Conservation (phyloP, 1,284 basidiomycete species). For the Polyporus tsugae region DNA sequence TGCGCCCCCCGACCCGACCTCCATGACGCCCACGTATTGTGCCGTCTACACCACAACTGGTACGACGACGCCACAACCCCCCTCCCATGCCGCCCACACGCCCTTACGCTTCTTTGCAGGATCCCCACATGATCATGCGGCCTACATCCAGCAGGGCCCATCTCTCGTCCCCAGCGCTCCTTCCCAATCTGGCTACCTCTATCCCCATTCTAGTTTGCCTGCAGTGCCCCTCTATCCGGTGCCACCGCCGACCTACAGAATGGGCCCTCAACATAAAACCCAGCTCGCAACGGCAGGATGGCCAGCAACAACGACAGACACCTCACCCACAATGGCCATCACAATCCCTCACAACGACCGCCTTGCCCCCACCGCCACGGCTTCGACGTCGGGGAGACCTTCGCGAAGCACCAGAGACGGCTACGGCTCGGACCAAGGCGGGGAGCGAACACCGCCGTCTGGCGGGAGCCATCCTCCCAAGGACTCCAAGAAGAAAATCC, state of each 20-base stretch:
- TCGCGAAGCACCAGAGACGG: slow-evolving; percentile 20
- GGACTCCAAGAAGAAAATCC: slow-evolving; percentile 59
- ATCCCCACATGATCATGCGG: slow-evolving; percentile 35
- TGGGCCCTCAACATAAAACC: slow-evolving; percentile 31
- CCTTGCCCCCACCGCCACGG: slow-evolving; percentile 6
- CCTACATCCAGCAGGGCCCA: slow-evolving; percentile 27
- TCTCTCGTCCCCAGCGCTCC: slow-evolving; percentile 25
- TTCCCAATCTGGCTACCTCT: slow-evolving; percentile 33
- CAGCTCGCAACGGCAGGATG: background rate
- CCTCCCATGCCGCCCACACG: slow-evolving; percentile 33
- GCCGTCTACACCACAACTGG: slow-evolving; percentile 19
- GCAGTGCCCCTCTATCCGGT: slow-evolving; percentile 28
- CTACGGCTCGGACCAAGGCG: slow-evolving; percentile 26
- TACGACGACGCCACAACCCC: slow-evolving; percentile 29
- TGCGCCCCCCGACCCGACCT: slow-evolving; percentile 4
- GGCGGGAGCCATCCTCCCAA: slow-evolving; percentile 20
- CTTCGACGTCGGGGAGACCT: slow-evolving; percentile 19
- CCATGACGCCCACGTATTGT: slow-evolving; percentile 12
- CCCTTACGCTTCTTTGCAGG: slow-evolving; percentile 36
- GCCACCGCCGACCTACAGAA: slow-evolving; percentile 21
- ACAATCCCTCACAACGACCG: slow-evolving; percentile 19
- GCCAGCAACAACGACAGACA: slow-evolving; percentile 12
- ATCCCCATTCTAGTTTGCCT: slow-evolving; percentile 28
- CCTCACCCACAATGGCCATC: slow-evolving; percentile 32
- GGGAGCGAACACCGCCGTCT: slow-evolving; percentile 25